phyloP scores from a whole-genome alignment of 192 early-diverging fungal genomes.

The Entophlyctis luteolus region DNA sequence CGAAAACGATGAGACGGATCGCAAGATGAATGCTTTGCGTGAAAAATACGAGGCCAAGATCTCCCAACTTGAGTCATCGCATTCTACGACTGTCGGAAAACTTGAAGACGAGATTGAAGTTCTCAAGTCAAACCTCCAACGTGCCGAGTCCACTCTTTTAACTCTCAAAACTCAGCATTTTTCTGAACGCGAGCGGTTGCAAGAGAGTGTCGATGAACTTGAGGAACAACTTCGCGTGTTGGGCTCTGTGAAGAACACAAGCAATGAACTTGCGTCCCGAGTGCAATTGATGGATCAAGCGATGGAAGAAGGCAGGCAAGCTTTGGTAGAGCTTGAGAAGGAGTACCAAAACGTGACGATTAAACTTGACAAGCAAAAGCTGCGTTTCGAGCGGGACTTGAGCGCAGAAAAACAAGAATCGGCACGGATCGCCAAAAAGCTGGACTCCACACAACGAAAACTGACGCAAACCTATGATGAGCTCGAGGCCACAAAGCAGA shows the following conservation, averaged over 20 bases:
- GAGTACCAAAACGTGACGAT: constrained; percentile 20
- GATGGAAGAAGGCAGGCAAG: constrained; percentile 10
- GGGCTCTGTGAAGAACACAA: constrained; percentile 23
- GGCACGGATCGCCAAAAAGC: constrained; percentile 6
- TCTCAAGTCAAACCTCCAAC: constrained; percentile 20
- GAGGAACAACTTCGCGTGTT: constrained; percentile 24
- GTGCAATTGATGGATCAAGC: constrained; percentile 3
- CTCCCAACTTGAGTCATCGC: too few relatives aligned
- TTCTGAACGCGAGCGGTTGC: constrained; percentile 35
- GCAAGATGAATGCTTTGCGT: too few relatives aligned
- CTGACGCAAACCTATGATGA: constrained; percentile 31
- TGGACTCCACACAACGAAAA: constrained; percentile 25
- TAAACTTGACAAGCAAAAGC: constrained; percentile 12
- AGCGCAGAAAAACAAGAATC: constrained; percentile 20
- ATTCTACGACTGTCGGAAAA: too few relatives aligned
- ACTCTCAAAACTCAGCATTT: constrained; percentile 37
- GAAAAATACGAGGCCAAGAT: too few relatives aligned
- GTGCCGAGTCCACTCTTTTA: constrained; percentile 33
- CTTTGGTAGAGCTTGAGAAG: constrained; percentile 25
- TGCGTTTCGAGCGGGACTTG: constrained; percentile 27
- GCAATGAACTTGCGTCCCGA: neutral
- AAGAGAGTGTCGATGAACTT: constrained; percentile 37
- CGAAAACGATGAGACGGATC: too few relatives aligned
- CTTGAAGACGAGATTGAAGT: constrained; percentile 12
- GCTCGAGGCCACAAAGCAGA: constrained; percentile 15